A percentile compares a stretch with the other conserved stretches of the same genome.
These are phyloP conservation scores for Hymenoscyphus infarciens DNA, from an alignment of 2,329 filamentous ascomycete genomes.

Conservation along the genomic window DNA sequence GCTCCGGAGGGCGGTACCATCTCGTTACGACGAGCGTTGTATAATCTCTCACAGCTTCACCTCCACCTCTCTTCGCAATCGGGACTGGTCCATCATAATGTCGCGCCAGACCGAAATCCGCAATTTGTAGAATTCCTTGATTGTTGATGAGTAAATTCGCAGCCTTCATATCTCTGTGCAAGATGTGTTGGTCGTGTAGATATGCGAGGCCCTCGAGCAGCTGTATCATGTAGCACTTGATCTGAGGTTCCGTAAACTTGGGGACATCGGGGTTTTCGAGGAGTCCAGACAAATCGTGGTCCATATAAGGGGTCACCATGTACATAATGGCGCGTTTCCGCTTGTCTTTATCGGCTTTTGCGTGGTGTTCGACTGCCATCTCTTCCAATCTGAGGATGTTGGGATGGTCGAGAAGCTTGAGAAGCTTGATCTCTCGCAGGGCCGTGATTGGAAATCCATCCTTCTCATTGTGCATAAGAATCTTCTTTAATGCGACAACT, in stretches of 20 bases:
- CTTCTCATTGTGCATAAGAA: slow-evolving; percentile 98
- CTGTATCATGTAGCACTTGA: slow-evolving; percentile 97
- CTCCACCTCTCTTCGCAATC: slow-evolving; percentile 71
- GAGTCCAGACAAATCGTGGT: slow-evolving; percentile 95
- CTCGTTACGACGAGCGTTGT: slow-evolving; percentile 94
- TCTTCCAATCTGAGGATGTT: slow-evolving; percentile 88
- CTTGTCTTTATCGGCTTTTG: slow-evolving; percentile 56
- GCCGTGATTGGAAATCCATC: slow-evolving; percentile 99
- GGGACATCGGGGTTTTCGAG: slow-evolving; percentile 86
- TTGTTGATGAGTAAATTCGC: slow-evolving; percentile 97
- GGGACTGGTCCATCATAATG: slow-evolving; percentile 87
- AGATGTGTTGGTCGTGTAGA: slow-evolving; percentile 82
- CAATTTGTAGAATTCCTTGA: slow-evolving; percentile 87
- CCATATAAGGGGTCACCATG: slow-evolving; percentile 99
- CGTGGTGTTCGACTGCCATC: slow-evolving; percentile 84
- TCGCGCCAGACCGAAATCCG: slow-evolving; percentile 90
- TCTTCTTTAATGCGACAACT: slow-evolving; percentile 91
- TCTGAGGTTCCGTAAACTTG: slow-evolving; percentile 80
- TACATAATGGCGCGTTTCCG: slow-evolving; percentile 86
- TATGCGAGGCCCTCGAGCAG: slow-evolving; percentile 86
- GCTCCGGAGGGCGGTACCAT: slow-evolving; percentile 94
- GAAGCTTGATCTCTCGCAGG: slow-evolving; percentile 91
- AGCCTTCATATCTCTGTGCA: slow-evolving; percentile 98
- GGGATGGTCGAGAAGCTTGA: slow-evolving; percentile 89
- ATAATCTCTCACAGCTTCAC: slow-evolving; percentile 84